These are phyloP conservation scores for Talaromyces sp. DNA, from an alignment of 2,329 filamentous ascomycete genomes.

Conservation along the genomic window DNA sequence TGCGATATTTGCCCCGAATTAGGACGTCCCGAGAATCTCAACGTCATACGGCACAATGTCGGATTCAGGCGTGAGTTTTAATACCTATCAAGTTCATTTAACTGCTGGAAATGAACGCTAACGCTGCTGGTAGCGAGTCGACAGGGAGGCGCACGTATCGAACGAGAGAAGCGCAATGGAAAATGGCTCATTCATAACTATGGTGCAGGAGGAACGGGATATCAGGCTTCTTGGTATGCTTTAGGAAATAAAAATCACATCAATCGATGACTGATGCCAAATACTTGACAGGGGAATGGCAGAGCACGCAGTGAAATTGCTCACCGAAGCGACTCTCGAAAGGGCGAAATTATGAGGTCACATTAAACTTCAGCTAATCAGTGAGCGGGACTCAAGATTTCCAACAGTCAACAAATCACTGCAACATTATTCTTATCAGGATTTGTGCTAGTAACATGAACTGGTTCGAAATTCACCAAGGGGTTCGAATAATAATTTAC, in stretches of 20 bases:
- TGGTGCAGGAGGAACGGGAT: conserved; percentile 16
- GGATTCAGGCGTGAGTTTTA: conserved; percentile 2
- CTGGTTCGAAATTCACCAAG: background rate
- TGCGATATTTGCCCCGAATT: conserved; percentile 28
- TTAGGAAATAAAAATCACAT: background rate
- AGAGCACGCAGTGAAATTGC: background rate
- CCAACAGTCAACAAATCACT: background rate
- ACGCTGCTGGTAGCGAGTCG: background rate
- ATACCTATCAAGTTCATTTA: background rate
- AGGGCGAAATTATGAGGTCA: background rate
- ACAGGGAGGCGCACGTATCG: background rate
- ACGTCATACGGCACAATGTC: background rate
- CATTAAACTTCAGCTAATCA: background rate
- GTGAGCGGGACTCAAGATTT: background rate
- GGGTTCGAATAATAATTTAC: background rate
- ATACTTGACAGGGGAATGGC: background rate
- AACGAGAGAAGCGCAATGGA: background rate
- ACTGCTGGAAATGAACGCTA: no score
- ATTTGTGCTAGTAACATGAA: no score
- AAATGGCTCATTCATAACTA: conserved; percentile 23
- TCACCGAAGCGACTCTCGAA: conserved; percentile 6
- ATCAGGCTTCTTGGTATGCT: conserved; percentile 7
- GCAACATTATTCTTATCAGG: background rate
- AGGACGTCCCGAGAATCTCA: conserved; percentile 4
- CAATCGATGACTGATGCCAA: background rate